Percentiles rank a stretch among this genome's conserved stretches.
phyloP scores from a whole-genome alignment of 2,329 filamentous ascomycete genomes.

The Phaeosphaeriaceae sp. region DNA sequence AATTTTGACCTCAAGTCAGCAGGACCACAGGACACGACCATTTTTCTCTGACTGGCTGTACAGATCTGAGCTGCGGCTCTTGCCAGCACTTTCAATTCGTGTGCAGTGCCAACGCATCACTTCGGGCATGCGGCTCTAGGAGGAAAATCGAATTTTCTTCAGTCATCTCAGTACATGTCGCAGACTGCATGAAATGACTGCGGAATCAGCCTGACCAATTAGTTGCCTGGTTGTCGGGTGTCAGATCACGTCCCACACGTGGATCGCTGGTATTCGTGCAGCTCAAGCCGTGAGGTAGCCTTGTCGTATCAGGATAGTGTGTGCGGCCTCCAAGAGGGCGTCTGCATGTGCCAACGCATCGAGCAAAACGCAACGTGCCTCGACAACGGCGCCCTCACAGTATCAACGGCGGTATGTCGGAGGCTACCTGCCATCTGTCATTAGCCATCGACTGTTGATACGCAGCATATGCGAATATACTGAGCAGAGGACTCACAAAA shows the following conservation, averaged over 20 bases:
- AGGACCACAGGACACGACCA: not conserved
- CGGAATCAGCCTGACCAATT: slow-evolving; percentile 3
- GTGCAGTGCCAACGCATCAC: slow-evolving; percentile 1
- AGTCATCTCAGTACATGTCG: not conserved
- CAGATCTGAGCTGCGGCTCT: not conserved
- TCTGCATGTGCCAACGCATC: not conserved
- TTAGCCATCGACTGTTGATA: not conserved
- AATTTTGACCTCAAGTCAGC: not conserved
- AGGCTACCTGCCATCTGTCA: not conserved
- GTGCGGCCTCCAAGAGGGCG: not conserved
- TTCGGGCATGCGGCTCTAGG: not conserved
- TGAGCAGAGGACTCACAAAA: not conserved
- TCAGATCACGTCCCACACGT: not conserved
- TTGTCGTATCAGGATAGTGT: not conserved
- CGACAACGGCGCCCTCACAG: not conserved
- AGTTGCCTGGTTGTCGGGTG: not conserved
- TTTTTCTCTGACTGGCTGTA: not conserved
- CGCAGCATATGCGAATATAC: not conserved
- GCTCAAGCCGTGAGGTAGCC: not conserved
- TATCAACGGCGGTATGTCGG: not conserved
- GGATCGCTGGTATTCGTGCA: slow-evolving; percentile 1
- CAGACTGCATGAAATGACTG: not conserved
- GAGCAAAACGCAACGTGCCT: not conserved
- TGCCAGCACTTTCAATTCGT: not conserved
- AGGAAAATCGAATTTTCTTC: not conserved